Percentiles rank a stretch among this genome's conserved stretches.
Evolutionary conservation across 1,284 basidiomycete genomes (phyloP).

Genomic region (Ceratobasidium sp.): DNA sequence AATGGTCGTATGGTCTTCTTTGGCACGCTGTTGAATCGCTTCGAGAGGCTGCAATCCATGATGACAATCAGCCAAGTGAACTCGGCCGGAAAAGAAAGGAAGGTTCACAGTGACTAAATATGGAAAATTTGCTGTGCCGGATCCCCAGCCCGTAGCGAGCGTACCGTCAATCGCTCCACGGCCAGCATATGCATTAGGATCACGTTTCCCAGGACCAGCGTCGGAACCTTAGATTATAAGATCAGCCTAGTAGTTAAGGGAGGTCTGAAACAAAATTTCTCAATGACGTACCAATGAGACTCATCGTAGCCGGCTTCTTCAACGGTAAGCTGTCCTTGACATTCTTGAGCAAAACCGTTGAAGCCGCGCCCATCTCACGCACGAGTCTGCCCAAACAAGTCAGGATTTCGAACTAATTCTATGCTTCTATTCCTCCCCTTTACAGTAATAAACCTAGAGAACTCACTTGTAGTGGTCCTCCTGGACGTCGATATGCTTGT

Average conservation of each 20-base stretch:
- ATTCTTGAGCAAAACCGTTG: constrained; percentile 88
- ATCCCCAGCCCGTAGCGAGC: constrained; percentile 65
- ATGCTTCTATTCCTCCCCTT: too few relatives aligned
- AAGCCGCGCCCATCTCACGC: constrained; percentile 79
- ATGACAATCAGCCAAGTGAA: background rate
- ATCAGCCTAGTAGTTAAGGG: background rate
- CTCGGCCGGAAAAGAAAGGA: constrained; percentile 58
- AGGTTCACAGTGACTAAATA: constrained; percentile 59
- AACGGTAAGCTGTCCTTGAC: constrained; percentile 55
- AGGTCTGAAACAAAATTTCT: too few relatives aligned
- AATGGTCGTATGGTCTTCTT: constrained; percentile 58
- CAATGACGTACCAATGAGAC: constrained; percentile 48
- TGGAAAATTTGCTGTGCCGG: constrained; percentile 61
- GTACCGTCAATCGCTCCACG: constrained; percentile 61
- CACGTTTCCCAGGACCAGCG: constrained; percentile 59
- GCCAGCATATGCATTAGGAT: constrained; percentile 62
- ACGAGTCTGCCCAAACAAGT: constrained; percentile 61
- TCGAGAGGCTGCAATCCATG: constrained; percentile 54
- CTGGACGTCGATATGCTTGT: constrained; percentile 55
- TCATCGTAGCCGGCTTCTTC: constrained; percentile 48
- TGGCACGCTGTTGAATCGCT: constrained; percentile 60
- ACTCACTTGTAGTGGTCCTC: constrained; percentile 57
- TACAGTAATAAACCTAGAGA: too few relatives aligned
- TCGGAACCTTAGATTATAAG: constrained; percentile 51
- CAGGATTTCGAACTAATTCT: background rate